Conservation (phyloP, 306 rosid species). For the Glycine latifolia region DNA sequence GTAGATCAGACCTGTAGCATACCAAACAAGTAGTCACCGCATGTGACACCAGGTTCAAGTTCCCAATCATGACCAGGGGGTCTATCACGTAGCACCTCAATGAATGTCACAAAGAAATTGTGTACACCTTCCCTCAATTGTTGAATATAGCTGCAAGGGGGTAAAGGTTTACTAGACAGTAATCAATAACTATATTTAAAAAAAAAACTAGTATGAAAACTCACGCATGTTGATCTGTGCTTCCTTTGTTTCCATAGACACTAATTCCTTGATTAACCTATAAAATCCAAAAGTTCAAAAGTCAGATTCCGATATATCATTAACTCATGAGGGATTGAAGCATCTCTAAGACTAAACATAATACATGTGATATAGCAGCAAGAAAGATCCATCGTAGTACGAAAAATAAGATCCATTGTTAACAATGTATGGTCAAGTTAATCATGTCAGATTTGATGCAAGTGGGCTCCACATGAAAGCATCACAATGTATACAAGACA, state of each 20-base stretch:
- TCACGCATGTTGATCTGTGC: constrained; percentile 98
- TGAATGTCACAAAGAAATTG: constrained; percentile 94
- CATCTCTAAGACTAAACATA: not conserved
- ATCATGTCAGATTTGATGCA: not conserved
- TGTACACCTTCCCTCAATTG: constrained; percentile 98
- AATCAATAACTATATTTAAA: constrained; percentile 23
- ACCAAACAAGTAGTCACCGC: constrained; percentile 98
- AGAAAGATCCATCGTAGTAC: constrained; percentile 19
- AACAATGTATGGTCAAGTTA: constrained; percentile 16
- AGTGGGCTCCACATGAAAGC: constrained; percentile 19
- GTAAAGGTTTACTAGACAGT: constrained; percentile 26
- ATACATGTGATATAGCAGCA: constrained; percentile 11
- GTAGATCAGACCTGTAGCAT: constrained; percentile 86
- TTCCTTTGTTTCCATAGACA: constrained; percentile 94
- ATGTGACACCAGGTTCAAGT: constrained; percentile 99
- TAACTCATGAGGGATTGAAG: constrained; percentile 3
- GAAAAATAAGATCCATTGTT: constrained; percentile 29
- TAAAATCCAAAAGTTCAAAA: constrained; percentile 22
- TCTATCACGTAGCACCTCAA: constrained; percentile 95
- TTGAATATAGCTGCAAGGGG: constrained; percentile 80
- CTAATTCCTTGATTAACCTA: constrained; percentile 94
- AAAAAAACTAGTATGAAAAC: constrained; percentile 47
- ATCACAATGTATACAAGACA: not conserved
- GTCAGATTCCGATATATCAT: constrained; percentile 15
- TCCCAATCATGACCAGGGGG: constrained; percentile 99